Conservation (phyloP, 768 basidiomycete species). For the Guyanaporus albipodus region DNA sequence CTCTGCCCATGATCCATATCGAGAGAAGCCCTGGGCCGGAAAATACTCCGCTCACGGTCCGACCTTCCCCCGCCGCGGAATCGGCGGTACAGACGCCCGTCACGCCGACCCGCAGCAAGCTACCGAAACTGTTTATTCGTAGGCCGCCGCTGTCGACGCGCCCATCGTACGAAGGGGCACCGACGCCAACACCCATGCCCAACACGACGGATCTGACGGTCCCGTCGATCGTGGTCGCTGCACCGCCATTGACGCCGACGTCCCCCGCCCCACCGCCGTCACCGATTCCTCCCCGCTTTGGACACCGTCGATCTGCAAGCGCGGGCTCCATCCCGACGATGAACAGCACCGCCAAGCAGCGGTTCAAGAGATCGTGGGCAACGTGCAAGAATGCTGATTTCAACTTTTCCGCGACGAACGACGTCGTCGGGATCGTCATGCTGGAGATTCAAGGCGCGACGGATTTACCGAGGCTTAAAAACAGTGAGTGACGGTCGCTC, state of each 20-base stretch:
- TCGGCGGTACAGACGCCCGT: slow-evolving; percentile 23
- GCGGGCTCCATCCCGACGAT: slow-evolving; percentile 27
- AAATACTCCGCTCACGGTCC: slow-evolving; percentile 22
- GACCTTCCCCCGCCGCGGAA: slow-evolving; percentile 20
- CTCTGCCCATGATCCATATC: slow-evolving; percentile 18
- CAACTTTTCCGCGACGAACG: slow-evolving; percentile 67
- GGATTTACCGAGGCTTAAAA: slow-evolving; percentile 82
- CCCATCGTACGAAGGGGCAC: slow-evolving; percentile 26
- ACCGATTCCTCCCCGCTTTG: slow-evolving; percentile 17
- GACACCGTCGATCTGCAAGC: slow-evolving; percentile 32
- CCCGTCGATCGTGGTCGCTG: slow-evolving; percentile 14
- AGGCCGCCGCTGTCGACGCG: slow-evolving; percentile 30
- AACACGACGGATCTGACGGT: not conserved
- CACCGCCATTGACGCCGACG: slow-evolving; percentile 7
- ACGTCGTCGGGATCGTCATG: slow-evolving; percentile 93
- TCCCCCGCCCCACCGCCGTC: slow-evolving; percentile 20
- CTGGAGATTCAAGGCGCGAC: slow-evolving; percentile 82
- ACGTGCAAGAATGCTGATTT: slow-evolving; percentile 40
- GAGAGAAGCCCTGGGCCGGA: slow-evolving; percentile 13
- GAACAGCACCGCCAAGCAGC: slow-evolving; percentile 26
- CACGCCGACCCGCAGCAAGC: slow-evolving; percentile 28
- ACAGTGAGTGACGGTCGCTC: slow-evolving; percentile 54
- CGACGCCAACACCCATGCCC: slow-evolving; percentile 6
- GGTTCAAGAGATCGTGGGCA: slow-evolving; percentile 40
- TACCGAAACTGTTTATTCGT: slow-evolving; percentile 35